These are phyloP conservation scores for Urtica urens DNA, from an alignment of 306 rosid genomes.

Conservation along the genomic window DNA sequence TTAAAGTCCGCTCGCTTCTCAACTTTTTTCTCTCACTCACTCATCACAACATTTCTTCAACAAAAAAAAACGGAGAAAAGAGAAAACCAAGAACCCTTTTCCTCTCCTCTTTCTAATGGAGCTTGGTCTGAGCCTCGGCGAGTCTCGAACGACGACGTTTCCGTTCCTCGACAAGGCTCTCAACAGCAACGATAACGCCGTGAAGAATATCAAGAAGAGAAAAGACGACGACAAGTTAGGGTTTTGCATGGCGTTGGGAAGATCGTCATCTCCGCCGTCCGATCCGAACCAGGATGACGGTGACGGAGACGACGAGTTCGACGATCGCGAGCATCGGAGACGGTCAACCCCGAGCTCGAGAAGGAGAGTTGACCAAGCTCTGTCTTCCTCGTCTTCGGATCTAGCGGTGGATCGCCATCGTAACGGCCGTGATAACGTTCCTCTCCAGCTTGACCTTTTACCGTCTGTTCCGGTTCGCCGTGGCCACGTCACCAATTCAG, in stretches of 20 bases:
- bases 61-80: neutral
- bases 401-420: too few species aligned
- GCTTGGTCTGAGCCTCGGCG: slow-evolving; percentile 75
- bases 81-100: neutral
- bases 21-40: neutral
- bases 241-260: slow-evolving; percentile 44
- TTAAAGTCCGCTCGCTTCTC: slow-evolving; percentile 4
- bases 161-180: slow-evolving; percentile 30
- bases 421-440: too few species aligned
- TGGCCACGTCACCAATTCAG: slow-evolving; percentile 17
- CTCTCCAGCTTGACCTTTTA: slow-evolving; percentile 72
- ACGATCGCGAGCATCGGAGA: slow-evolving; percentile 3
- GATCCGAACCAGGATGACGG: neutral
- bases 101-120: slow-evolving; percentile 38
- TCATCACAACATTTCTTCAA: neutral
- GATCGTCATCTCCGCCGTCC: neutral
- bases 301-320: slow-evolving; percentile 3
- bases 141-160: slow-evolving; percentile 35
- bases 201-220: neutral
- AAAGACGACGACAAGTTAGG: slow-evolving; percentile 39
- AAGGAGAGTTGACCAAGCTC: too few species aligned
- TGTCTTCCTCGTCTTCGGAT: too few species aligned
- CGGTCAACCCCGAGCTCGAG: too few species aligned
- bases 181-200: slow-evolving; percentile 8
- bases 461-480: slow-evolving; percentile 64